Conservation (phyloP, 1,139 yeast genomes). For the Wickerhamomyces sp. region DNA sequence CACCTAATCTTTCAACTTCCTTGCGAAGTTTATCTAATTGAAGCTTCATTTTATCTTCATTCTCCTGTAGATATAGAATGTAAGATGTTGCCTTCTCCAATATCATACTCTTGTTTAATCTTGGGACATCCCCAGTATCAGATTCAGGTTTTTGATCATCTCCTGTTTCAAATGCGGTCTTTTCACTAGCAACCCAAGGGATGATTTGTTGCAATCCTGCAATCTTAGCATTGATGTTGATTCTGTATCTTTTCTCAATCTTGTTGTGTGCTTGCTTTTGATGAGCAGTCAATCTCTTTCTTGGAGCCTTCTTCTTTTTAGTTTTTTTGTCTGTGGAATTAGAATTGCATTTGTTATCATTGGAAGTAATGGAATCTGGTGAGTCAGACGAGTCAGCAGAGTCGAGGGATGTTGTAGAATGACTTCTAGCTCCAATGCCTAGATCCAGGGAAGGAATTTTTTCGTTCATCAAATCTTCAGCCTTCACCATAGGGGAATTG, state of each 20-base stretch:
- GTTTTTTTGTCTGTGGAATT: constrained; percentile 16
- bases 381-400: constrained; percentile 6
- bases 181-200: constrained; percentile 58
- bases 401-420: constrained; percentile 10
- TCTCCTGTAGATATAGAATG: constrained; percentile 44
- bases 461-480: constrained; percentile 15
- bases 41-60: constrained; percentile 34
- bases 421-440: constrained; percentile 3
- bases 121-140: constrained; percentile 27
- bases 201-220: constrained; percentile 61
- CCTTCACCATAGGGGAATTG: constrained; percentile 25
- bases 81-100: constrained; percentile 65
- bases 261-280: constrained; percentile 72
- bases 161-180: constrained; percentile 43
- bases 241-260: constrained; percentile 66
- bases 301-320: constrained; percentile 43
- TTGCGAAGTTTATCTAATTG: constrained; percentile 26
- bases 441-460: background rate
- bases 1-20: constrained; percentile 21
- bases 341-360: constrained; percentile 3
- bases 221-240: constrained; percentile 68
- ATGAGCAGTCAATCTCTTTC: constrained; percentile 53
- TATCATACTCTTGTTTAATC: constrained; percentile 59
- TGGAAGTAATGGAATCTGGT: background rate
- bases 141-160: constrained; percentile 17